Evolutionary conservation across 2,329 filamentous ascomycete species (phyloP), one percentile per base, ranked within the genome.

Genomic region (Fusarium marasasianum): DNA sequence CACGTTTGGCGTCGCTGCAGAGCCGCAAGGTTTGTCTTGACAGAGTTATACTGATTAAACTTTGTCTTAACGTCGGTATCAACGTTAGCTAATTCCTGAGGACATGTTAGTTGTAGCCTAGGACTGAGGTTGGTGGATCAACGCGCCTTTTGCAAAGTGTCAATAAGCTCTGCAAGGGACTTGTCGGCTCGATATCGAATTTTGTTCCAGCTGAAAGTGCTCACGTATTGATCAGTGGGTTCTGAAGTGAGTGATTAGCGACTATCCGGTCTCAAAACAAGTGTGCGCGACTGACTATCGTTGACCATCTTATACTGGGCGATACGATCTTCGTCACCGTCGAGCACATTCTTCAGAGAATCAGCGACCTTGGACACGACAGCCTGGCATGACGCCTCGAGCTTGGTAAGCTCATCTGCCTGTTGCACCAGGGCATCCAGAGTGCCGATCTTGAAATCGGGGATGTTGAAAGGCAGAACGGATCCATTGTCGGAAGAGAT

Each of bases 391-490:
- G 90, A 88, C 41, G 88, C 83, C 76, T 97, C 94, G 58, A 98
- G 91, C 90, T 98, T 98, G 67, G 92, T 89, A 62, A 99, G 87
- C 80, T 98, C 96, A 80, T 99, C 96, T 64, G 96, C 96, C 84
- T 99, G 96, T 84, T 98, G 94, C 50, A 99, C 95, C 66, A 99
- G 88, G 44, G 93, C 94, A 85, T 99, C 96, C 43, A 99, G 89
- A 1, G 96, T 98, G 66, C 96, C 96, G 82, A 99, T 97, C 87
- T 98, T 99, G 89, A 99, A 98, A 75, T 95, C 92, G 26, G 96
- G 96, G 73, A 98, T 93, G 64, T 90, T 86, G 81, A 98, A 98
- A 6, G 91, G 91, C 58, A 91, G 86, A 51, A 94, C 92, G 59
- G 89, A 90, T 81, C 93, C 94, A 82, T 93, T 91, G 78, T 97